Conservation (phyloP, 2,329 filamentous ascomycete genomes). For the Grosmannia serpens region DNA sequence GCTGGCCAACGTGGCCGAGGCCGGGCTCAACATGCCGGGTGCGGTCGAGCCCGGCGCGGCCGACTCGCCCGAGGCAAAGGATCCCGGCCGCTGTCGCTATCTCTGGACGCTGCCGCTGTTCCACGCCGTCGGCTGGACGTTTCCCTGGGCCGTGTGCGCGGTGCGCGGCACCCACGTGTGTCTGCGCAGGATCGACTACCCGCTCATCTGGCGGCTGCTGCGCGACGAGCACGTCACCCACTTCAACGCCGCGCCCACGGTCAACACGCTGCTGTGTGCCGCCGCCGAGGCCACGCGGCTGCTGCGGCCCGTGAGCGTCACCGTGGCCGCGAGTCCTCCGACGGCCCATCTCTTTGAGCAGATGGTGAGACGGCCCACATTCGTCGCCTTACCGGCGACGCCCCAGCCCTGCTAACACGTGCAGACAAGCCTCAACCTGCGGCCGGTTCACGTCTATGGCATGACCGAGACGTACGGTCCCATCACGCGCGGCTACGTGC, state of each 20-base stretch:
- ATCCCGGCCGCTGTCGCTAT: constrained; percentile 62
- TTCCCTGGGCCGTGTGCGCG: constrained; percentile 80
- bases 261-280: constrained; percentile 86
- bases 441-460: constrained; percentile 90
- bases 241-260: constrained; percentile 91
- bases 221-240: constrained; percentile 84
- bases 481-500: constrained; percentile 83
- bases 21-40: constrained; percentile 52
- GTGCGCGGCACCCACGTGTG: constrained; percentile 93
- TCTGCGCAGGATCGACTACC: constrained; percentile 88
- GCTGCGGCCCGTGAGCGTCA: constrained; percentile 64
- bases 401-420: too few species aligned
- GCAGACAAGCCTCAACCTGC: constrained; percentile 55
- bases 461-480: constrained; percentile 84
- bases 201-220: constrained; percentile 78
- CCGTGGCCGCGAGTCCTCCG: constrained; percentile 85
- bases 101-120: constrained; percentile 90
- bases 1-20: constrained; percentile 78
- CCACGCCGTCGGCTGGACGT: constrained; percentile 68
- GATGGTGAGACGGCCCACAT: constrained; percentile 71
- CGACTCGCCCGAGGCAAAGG: not conserved
- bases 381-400: too few species aligned
- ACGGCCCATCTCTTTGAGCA: constrained; percentile 84
- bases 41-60: not conserved
- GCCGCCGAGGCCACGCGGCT: constrained; percentile 63